A percentile compares a stretch with the other conserved stretches of the same genome.
Conservation (phyloP, 371 early-diverging fungal genomes). For the Mucor plumbeus region DNA sequence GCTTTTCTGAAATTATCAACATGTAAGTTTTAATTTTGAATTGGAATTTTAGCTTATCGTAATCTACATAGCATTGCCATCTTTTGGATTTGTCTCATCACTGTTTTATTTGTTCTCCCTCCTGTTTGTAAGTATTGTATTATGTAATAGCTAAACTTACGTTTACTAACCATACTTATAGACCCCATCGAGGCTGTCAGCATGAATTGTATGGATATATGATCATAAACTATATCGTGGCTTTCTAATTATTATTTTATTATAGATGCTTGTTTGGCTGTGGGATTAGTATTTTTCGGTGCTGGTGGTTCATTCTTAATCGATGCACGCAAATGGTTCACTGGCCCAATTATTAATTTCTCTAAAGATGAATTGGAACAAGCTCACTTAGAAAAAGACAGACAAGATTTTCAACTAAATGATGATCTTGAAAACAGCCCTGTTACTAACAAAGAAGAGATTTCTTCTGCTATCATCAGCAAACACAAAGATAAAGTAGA, state of each 20-base stretch:
- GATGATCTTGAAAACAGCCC: slow-evolving; percentile 6
- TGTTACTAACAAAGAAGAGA: background rate
- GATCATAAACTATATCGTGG: background rate
- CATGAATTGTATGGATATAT: slow-evolving; percentile 53
- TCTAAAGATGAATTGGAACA: slow-evolving; percentile 35
- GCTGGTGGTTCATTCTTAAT: slow-evolving; percentile 50
- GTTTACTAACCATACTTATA: background rate
- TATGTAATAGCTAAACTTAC: background rate
- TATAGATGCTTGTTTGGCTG: slow-evolving; percentile 48
- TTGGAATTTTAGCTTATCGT: background rate
- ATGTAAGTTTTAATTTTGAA: slow-evolving; percentile 15
- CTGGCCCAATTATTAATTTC: slow-evolving; percentile 41
- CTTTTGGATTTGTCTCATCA: slow-evolving; percentile 58
- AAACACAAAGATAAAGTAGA: background rate
- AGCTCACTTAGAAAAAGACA: slow-evolving; percentile 39
- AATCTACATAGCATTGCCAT: slow-evolving; percentile 31
- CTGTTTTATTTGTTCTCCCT: slow-evolving; percentile 63
- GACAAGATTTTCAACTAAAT: background rate
- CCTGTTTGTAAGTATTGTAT: slow-evolving; percentile 27
- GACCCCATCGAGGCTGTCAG: slow-evolving; percentile 55
- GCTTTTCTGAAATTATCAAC: slow-evolving; percentile 47
- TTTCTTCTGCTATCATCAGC: background rate
- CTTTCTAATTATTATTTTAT: background rate
- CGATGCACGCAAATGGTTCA: slow-evolving; percentile 56
- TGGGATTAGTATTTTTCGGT: slow-evolving; percentile 46